A percentile compares a stretch with the other conserved stretches of the same genome.
Conservation (phyloP, 177 flowering plant genomes). For the Vitis hybrid region DNA sequence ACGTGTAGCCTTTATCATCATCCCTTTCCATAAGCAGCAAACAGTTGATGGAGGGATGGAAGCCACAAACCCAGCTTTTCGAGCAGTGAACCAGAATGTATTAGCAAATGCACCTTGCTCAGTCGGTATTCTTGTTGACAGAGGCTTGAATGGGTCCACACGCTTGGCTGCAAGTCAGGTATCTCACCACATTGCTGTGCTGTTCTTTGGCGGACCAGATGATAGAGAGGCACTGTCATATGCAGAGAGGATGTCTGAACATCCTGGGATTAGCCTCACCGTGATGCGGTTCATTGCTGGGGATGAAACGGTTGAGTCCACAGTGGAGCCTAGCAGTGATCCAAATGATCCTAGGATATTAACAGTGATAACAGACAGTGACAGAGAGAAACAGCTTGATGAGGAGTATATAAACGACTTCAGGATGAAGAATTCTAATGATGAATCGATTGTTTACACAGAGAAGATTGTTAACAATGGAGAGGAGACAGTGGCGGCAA, state of each 20-base stretch:
- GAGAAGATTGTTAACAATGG: slow-evolving; percentile 35
- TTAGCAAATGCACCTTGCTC: slow-evolving; percentile 69
- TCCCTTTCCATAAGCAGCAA: slow-evolving; percentile 60
- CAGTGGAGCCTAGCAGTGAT: not conserved
- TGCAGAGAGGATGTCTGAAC: slow-evolving; percentile 33
- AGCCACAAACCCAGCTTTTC: slow-evolving; percentile 49
- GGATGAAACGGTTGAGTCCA: slow-evolving; percentile 8
- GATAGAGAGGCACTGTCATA: slow-evolving; percentile 37
- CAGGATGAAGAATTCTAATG: slow-evolving; percentile 8
- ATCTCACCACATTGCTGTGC: slow-evolving; percentile 24
- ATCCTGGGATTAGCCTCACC: slow-evolving; percentile 23
- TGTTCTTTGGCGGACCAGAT: slow-evolving; percentile 39
- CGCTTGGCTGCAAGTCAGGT: slow-evolving; percentile 24
- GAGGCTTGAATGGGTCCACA: slow-evolving; percentile 49
- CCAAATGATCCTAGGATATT: slow-evolving; percentile 1
- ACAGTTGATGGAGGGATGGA: slow-evolving; percentile 77
- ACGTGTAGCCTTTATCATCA: slow-evolving; percentile 34
- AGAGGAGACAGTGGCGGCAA: slow-evolving; percentile 34
- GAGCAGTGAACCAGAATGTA: slow-evolving; percentile 55
- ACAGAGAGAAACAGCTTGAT: slow-evolving; percentile 21
- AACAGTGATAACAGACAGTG: slow-evolving; percentile 11
- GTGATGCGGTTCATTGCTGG: slow-evolving; percentile 28
- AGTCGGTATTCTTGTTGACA: slow-evolving; percentile 60
- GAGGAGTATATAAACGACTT: slow-evolving; percentile 26
- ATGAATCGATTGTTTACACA: slow-evolving; percentile 21